These are phyloP conservation scores for Colletotrichum chlorophyti DNA, from an alignment of 2,329 filamentous ascomycete genomes.

Conservation along the genomic window DNA sequence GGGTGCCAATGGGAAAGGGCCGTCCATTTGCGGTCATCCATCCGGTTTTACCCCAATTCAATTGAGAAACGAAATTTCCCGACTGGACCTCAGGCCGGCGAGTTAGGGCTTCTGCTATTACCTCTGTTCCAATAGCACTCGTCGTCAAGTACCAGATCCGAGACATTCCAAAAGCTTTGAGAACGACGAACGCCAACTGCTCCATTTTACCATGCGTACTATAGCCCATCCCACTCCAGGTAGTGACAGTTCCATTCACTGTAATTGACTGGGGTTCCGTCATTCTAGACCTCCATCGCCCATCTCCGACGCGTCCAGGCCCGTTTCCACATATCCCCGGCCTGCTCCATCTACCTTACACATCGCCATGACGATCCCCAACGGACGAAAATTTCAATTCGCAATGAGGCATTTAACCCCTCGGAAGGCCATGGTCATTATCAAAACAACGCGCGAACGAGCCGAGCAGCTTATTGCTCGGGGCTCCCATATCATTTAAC, in stretches of 20 bases:
- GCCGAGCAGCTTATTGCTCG: constrained; percentile 3
- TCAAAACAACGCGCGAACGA: background rate
- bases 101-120: background rate
- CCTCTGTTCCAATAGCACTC: background rate
- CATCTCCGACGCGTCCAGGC: background rate
- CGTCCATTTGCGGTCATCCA: constrained; percentile 1
- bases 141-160: background rate
- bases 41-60: constrained; percentile 2
- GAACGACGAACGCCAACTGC: no score
- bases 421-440: background rate
- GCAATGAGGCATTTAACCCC: constrained; percentile 13
- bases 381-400: background rate
- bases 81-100: constrained; percentile 2
- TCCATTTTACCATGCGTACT: constrained; percentile 1
- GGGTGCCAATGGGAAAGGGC: background rate
- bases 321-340: constrained; percentile 4
- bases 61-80: constrained; percentile 5
- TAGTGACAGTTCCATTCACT: no score
- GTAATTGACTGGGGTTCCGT: background rate
- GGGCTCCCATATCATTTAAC: constrained; percentile 16
- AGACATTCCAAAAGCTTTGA: constrained; percentile 7
- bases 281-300: constrained; percentile 18
- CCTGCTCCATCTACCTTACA: constrained; percentile 1
- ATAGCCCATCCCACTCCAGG: no score
- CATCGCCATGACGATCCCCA: constrained; percentile 1